These are phyloP conservation scores for Basipetospora sp. DNA, from an alignment of 2,329 filamentous ascomycete species.

Conservation along the genomic window DNA sequence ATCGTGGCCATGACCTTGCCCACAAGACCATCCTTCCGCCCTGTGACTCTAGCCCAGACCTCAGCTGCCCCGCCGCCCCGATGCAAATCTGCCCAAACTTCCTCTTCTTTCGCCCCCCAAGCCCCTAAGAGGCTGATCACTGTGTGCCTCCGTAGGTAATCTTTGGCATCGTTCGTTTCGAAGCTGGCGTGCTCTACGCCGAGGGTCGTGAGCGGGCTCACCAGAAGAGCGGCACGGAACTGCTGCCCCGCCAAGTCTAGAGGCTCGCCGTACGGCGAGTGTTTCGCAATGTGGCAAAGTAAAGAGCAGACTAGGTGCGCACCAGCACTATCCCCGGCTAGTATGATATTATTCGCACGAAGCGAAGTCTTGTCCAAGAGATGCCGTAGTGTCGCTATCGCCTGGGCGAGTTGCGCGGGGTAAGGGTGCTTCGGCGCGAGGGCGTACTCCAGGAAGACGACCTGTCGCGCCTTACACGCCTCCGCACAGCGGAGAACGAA, in stretches of 20 bases:
- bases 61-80: background rate
- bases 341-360: slow-evolving; percentile 9
- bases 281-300: slow-evolving; percentile 10
- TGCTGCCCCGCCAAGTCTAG: slow-evolving; percentile 4
- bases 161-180: slow-evolving; percentile 10
- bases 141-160: slow-evolving; percentile 8
- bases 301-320: slow-evolving; percentile 11
- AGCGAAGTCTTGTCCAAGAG: slow-evolving; percentile 8
- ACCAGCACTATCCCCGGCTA: slow-evolving; percentile 13
- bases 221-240: slow-evolving; percentile 9
- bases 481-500: slow-evolving; percentile 9
- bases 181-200: slow-evolving; percentile 9
- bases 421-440: slow-evolving; percentile 12
- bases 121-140: background rate
- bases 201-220: slow-evolving; percentile 12
- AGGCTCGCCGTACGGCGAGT: slow-evolving; percentile 9
- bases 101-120: slow-evolving; percentile 2
- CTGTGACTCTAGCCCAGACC: slow-evolving; percentile 3
- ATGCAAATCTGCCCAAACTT: slow-evolving; percentile 6
- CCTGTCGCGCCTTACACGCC: slow-evolving; percentile 7
- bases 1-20: slow-evolving; percentile 5
- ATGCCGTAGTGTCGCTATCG: slow-evolving; percentile 9
- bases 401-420: slow-evolving; percentile 12
- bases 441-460: slow-evolving; percentile 13
- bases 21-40: background rate